These are phyloP conservation scores for Penicillium olsonii DNA, from an alignment of 2,329 filamentous ascomycete genomes.

Conservation along the genomic window DNA sequence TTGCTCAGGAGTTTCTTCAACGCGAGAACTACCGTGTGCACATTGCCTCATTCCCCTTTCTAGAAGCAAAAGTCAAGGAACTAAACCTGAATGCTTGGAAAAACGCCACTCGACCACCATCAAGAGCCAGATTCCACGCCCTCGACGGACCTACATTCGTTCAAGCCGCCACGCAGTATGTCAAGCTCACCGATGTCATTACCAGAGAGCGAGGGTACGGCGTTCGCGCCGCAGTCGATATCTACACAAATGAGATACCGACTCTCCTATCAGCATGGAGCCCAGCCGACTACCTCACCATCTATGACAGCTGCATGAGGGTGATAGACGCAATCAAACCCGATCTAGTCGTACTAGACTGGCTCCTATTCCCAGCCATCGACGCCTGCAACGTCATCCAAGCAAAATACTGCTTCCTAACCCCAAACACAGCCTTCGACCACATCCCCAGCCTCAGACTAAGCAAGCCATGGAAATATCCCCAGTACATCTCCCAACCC, in stretches of 20 bases:
- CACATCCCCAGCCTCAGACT: background rate
- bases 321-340: conserved; percentile 35
- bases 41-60: conserved; percentile 41
- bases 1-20: conserved; percentile 38
- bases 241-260: background rate
- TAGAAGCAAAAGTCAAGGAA: conserved; percentile 27
- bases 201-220: background rate
- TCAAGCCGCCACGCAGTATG: background rate
- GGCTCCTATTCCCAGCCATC: background rate
- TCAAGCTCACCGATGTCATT: background rate
- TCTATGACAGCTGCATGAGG: conserved; percentile 35
- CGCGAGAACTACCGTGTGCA: conserved; percentile 40
- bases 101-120: background rate
- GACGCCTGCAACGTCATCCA: background rate
- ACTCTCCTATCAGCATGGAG: background rate
- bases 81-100: conserved; percentile 14
- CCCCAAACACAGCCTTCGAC: background rate
- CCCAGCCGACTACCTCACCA: conserved; percentile 37
- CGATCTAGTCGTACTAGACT: conserved; percentile 41
- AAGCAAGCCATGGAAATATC: background rate
- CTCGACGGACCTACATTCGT: background rate
- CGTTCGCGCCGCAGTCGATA: background rate
- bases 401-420: background rate
- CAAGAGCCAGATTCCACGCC: background rate
- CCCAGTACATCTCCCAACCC: background rate